These are phyloP conservation scores for Ailanthus altissimus DNA, from an alignment of 345 rosid genomes.

Conservation along the genomic window DNA sequence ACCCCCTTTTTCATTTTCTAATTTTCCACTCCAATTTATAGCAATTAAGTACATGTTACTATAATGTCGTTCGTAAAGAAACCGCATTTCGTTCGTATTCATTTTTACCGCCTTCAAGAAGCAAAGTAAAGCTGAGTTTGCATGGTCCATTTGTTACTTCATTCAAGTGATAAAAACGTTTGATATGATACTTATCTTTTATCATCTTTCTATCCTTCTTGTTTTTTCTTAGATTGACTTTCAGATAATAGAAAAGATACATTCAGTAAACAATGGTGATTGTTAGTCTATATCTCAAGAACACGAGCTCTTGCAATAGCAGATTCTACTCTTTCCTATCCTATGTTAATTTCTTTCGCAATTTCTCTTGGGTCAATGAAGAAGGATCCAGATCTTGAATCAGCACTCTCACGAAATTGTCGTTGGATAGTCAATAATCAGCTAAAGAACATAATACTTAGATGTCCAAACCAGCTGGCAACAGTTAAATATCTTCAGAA, in stretches of 20 bases:
- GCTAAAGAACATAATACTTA: slow-evolving; percentile 74
- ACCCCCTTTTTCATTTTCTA: neutral
- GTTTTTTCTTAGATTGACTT: neutral
- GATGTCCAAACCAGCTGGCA: slow-evolving; percentile 64
- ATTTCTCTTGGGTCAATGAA: slow-evolving; percentile 83
- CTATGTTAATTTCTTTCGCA: slow-evolving; percentile 31
- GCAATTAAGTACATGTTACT: neutral
- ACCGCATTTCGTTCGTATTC: neutral
- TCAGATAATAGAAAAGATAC: neutral
- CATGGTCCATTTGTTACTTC: neutral
- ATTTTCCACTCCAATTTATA: neutral
- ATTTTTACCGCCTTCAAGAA: neutral
- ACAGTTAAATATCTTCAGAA: slow-evolving; percentile 70
- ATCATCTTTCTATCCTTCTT: neutral
- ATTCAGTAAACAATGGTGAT: slow-evolving; percentile 18
- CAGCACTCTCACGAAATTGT: slow-evolving; percentile 77
- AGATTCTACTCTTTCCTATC: slow-evolving; percentile 24
- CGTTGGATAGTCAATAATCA: slow-evolving; percentile 91
- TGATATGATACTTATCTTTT: neutral
- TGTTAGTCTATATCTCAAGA: neutral
- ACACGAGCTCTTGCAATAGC: neutral
- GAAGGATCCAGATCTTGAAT: slow-evolving; percentile 87
- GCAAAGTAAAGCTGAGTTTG: neutral
- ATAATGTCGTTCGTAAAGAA: neutral
- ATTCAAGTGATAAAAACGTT: neutral